phyloP scores from a whole-genome alignment of 805 yeast species.

The Saccharomycopsis sp. region DNA sequence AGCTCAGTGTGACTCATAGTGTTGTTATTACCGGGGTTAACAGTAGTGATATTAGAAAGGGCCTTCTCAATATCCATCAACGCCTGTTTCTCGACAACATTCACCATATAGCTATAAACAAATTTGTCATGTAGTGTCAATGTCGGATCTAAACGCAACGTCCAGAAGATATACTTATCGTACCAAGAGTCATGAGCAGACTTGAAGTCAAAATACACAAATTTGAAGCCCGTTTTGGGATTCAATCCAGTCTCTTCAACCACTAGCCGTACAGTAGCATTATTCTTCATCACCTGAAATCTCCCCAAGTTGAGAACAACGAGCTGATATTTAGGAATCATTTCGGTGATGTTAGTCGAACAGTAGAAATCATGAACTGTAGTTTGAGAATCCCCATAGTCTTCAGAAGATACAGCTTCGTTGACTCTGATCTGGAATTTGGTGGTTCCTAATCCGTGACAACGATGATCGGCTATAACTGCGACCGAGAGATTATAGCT shows the following conservation, averaged over 20 bases:
- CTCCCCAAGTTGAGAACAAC: slow-evolving; percentile 46
- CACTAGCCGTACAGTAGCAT: slow-evolving; percentile 33
- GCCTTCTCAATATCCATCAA: slow-evolving; percentile 2
- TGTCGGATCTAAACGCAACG: neutral
- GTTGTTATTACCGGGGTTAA: neutral
- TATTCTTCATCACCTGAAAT: slow-evolving; percentile 29
- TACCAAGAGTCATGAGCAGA: neutral
- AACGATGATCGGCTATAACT: slow-evolving; percentile 5
- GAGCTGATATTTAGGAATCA: slow-evolving; percentile 47
- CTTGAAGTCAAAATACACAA: slow-evolving; percentile 36
- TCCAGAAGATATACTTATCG: slow-evolving; percentile 5
- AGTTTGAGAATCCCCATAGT: slow-evolving; percentile 23
- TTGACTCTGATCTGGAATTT: slow-evolving; percentile 37
- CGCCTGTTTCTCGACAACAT: slow-evolving; percentile 13
- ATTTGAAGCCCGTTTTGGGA: slow-evolving; percentile 45
- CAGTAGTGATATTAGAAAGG: neutral
- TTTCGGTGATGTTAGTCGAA: slow-evolving; percentile 49
- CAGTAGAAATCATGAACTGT: slow-evolving; percentile 34
- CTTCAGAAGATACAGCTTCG: no score
- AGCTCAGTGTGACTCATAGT: no score
- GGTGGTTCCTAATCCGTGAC: slow-evolving; percentile 49
- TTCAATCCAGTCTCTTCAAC: slow-evolving; percentile 55
- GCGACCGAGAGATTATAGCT: slow-evolving; percentile 23
- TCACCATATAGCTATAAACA: no score
- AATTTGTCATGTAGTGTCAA: no score